Evolutionary conservation across 129 eudicot genomes (phyloP), one percentile per base, ranked within the genome.

Genomic region (Lonicera japonica): DNA sequence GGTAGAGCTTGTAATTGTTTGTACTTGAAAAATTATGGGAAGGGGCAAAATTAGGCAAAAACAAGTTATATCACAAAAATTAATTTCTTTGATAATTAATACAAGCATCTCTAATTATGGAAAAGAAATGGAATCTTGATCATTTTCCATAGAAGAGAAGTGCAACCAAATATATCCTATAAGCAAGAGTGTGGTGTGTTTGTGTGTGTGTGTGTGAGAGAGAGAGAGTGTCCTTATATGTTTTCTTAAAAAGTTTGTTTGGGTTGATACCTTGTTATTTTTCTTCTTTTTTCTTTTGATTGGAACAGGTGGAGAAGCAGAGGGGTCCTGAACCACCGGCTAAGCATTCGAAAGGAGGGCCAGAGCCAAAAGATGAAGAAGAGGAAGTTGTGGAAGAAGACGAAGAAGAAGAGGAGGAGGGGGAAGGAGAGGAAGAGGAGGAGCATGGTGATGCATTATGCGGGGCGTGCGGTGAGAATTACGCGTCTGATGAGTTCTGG

Each of bases 391-490:
- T 29, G 2, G 36, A 1, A 6, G 36, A 29, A 29, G 36, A 29
- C 2, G 36, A 29, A 29, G 36, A 29, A 0, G 87, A 78, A 0
- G 85, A 75, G 5, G 85, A 80, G 56, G 90, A 71, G 4, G 56
- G 70, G 58, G 85, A 71, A 36, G 86, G 76, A 43, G 86, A 79
- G 46, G 90, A 79, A 0, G 88, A 79, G 14, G 86, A 79, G 22
- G 90, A 83, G 63, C 86, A 79, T 1, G 90, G 90, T 45, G 90
- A 83, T 65, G 81, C 90, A 46, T 50, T 73, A 74, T 79, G 86
- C 34, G 90, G 86, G 39, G 75, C 80, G 39, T 83, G 90, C 50
- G 86, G 83, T 5, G 83, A 83, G 75, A 83, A 79, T 60, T 79
- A 83, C 24, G 80, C 80, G 17, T 65, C 82, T 50, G 83, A 79